Conservation (phyloP, 2,329 filamentous ascomycete species). For the Aspergillus pseudotamarii region DNA sequence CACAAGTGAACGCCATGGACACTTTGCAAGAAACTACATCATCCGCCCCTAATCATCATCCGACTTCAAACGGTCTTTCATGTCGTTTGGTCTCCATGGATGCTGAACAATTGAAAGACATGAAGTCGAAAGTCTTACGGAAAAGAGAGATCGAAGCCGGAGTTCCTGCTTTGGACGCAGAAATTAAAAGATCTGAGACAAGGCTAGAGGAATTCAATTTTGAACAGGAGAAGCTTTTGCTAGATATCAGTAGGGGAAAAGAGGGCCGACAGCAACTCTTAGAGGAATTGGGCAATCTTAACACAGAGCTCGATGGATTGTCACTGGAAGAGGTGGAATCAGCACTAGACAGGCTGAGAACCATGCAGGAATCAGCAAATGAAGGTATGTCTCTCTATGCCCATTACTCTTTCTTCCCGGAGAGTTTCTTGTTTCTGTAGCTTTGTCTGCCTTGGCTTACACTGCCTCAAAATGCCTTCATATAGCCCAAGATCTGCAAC, state of each 20-base stretch:
- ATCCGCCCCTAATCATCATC: background rate
- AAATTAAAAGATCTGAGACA: slow-evolving; percentile 42
- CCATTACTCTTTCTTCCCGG: background rate
- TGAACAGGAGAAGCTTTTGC: slow-evolving; percentile 44
- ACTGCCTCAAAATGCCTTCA: background rate
- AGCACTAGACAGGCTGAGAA: slow-evolving; percentile 26
- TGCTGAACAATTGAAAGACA: slow-evolving; percentile 29
- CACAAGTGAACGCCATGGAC: background rate
- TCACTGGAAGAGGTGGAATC: slow-evolving; percentile 49
- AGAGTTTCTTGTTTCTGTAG: background rate
- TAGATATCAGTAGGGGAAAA: slow-evolving; percentile 51
- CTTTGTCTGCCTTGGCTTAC: background rate
- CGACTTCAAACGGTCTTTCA: background rate
- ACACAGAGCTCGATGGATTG: slow-evolving; percentile 51
- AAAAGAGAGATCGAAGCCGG: slow-evolving; percentile 54
- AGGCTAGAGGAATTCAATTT: slow-evolving; percentile 35
- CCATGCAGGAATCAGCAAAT: slow-evolving; percentile 12
- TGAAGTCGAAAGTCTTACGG: slow-evolving; percentile 44
- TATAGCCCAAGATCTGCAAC: slow-evolving; percentile 3
- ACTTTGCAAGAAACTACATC: background rate
- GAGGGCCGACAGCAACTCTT: slow-evolving; percentile 47
- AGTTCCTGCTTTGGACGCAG: slow-evolving; percentile 50
- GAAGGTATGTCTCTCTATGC: slow-evolving; percentile 23
- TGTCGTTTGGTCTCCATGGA: slow-evolving; percentile 19
- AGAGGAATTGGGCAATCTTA: slow-evolving; percentile 52